Evolutionary conservation across 2,329 filamentous ascomycete species (phyloP), one percentile per base, ranked within the genome.

Genomic region (Phoma sp.): DNA sequence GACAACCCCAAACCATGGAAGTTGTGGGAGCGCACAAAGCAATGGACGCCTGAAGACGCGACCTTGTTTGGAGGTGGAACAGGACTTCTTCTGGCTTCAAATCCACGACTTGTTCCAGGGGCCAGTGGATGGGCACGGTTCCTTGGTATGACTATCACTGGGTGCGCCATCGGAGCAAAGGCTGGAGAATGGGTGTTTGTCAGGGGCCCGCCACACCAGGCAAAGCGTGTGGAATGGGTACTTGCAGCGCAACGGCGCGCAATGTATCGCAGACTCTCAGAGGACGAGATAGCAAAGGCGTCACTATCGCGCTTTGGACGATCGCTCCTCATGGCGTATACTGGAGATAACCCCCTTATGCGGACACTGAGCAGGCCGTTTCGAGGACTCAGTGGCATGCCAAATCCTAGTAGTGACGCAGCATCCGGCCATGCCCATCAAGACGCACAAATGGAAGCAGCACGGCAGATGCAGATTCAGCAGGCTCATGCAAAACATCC

Each of bases 1-100:
- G 54, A 66, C 10, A 50, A 61, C 8, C 58, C 64, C 13, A 45
- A 49, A 43, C 64, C 62, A 2, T 55, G 52, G 7, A 63, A 64
- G 36, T 38, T 67, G 17, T 68, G 61, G 62, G 62, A 69, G 39
- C 47, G 49, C n/a, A 64, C 63, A 21, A 57, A 57, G n/a, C 45
- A 57, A 10, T 61, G 57, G 56, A 63, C 57, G 1, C 9, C 41
- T 8, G 63, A 68, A 32, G 66, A 69, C 33, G 36, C 40, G 0
- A 43, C 54, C 13, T n/a, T 68, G 8, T 35, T 37, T 13, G 65
- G 65, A 29, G 65, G 57, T 31, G 55, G 38, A 7, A 43, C 62
- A 17, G 63, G 61, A 13, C 39, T 60, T 6, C 55, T 62, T 3
- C 27, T 55, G 15, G 62, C 61, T 10, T 33, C 65, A 10, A 63